phyloP scores from a whole-genome alignment of 805 yeast species.

The Tanozyma kutaoensis region DNA sequence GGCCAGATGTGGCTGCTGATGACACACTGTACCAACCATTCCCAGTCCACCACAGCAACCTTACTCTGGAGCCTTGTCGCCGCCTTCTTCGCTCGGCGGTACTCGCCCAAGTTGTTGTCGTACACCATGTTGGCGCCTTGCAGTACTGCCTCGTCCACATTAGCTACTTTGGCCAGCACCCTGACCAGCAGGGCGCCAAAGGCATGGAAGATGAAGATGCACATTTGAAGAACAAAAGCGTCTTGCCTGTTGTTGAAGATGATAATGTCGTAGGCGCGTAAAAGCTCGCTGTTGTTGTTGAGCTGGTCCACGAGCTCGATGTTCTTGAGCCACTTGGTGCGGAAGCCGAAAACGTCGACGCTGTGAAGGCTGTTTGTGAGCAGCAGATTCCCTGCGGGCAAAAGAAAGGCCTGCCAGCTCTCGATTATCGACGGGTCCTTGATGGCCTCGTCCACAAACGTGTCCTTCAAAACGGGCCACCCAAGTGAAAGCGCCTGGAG shows the following conservation, averaged over 20 bases:
- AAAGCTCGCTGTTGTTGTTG: constrained; percentile 19
- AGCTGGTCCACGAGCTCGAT: constrained; percentile 26
- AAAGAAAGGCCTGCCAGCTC: constrained; percentile 39
- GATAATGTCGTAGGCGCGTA: constrained; percentile 19
- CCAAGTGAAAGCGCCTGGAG: constrained; percentile 67
- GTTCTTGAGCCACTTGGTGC: constrained; percentile 19
- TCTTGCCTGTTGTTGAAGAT: constrained; percentile 18
- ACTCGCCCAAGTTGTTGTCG: constrained; percentile 10
- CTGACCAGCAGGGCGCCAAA: constrained; percentile 26
- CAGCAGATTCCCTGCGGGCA: constrained; percentile 63
- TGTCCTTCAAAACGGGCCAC: constrained; percentile 69
- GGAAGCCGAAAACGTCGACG: constrained; percentile 31
- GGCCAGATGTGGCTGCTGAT: constrained; percentile 26
- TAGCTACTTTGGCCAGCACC: constrained; percentile 2
- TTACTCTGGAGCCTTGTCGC: constrained; percentile 1
- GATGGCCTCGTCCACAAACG: constrained; percentile 40
- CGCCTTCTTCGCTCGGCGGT: constrained; percentile 1
- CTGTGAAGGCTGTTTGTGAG: constrained; percentile 32
- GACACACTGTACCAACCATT: constrained; percentile 55
- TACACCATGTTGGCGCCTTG: constrained; percentile 10
- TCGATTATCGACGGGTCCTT: constrained; percentile 10
- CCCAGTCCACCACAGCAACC: constrained; percentile 36
- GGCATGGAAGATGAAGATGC: constrained; percentile 30
- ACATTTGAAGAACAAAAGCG: constrained; percentile 16
- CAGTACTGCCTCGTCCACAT: constrained; percentile 1